These are phyloP conservation scores for Cladosporium sp. DNA, from an alignment of 2,329 filamentous ascomycete genomes.

Conservation along the genomic window DNA sequence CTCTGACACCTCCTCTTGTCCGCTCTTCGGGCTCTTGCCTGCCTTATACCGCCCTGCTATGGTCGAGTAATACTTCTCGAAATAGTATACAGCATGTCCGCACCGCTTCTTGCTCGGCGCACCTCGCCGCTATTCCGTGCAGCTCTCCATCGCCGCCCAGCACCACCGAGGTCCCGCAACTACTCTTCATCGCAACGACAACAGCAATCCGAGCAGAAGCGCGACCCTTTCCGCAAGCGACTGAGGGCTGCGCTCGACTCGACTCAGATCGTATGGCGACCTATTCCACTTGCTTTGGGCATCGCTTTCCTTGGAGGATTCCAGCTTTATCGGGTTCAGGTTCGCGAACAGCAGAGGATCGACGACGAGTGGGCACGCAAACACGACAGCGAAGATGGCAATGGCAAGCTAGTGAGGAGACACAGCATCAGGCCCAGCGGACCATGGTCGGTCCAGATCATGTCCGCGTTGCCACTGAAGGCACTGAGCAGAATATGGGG, in stretches of 20 bases:
- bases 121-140: slow-evolving; percentile 11
- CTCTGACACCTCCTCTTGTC: not conserved
- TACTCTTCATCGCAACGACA: not conserved
- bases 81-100: not conserved
- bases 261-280: slow-evolving; percentile 60
- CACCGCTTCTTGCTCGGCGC: not conserved
- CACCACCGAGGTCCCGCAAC: not conserved
- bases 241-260: slow-evolving; percentile 5
- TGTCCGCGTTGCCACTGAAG: slow-evolving; percentile 89
- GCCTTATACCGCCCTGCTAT: not conserved
- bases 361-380: slow-evolving; percentile 43
- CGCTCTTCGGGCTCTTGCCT: not conserved
- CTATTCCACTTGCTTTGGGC: slow-evolving; percentile 81
- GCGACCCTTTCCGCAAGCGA: slow-evolving; percentile 4
- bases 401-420: slow-evolving; percentile 47
- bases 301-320: slow-evolving; percentile 78
- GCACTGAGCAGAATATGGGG: slow-evolving; percentile 87
- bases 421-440: slow-evolving; percentile 73
- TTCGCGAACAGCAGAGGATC: slow-evolving; percentile 40
- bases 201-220: not conserved
- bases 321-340: slow-evolving; percentile 74
- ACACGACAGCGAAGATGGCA: slow-evolving; percentile 34
- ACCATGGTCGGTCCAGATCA: slow-evolving; percentile 88
- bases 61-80: not conserved
- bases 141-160: slow-evolving; percentile 4